Percentiles rank a stretch among this genome's conserved stretches.
These are phyloP conservation scores for Prunus armeniaca DNA, from an alignment of 306 rosid species.

Conservation along the genomic window DNA sequence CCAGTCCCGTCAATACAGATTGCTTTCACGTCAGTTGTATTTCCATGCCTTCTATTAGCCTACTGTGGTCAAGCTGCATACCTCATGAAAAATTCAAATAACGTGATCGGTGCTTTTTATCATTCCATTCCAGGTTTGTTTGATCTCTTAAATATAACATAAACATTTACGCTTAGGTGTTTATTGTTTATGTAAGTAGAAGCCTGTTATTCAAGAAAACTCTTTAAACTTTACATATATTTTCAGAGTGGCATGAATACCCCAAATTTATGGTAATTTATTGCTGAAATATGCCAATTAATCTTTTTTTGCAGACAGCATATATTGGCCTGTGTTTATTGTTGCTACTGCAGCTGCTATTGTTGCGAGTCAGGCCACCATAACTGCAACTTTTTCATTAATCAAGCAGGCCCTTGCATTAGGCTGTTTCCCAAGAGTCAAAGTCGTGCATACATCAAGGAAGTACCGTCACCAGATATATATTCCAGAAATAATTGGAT, in stretches of 20 bases:
- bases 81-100: slow-evolving; percentile 43
- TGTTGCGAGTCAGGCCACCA: slow-evolving; percentile 95
- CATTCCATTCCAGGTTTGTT: slow-evolving; percentile 91
- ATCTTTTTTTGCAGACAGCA: slow-evolving; percentile 48
- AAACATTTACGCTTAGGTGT: background rate
- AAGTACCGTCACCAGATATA: slow-evolving; percentile 84
- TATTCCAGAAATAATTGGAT: slow-evolving; percentile 94
- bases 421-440: slow-evolving; percentile 97
- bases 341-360: slow-evolving; percentile 94
- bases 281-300: slow-evolving; percentile 26
- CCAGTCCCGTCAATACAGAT: slow-evolving; percentile 66
- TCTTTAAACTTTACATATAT: background rate
- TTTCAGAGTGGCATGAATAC: background rate
- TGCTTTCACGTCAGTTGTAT: slow-evolving; percentile 64
- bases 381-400: slow-evolving; percentile 84
- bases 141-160: background rate
- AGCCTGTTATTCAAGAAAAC: background rate
- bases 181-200: background rate
- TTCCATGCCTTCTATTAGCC: slow-evolving; percentile 64
- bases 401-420: slow-evolving; percentile 94
- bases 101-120: slow-evolving; percentile 68
- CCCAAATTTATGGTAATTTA: background rate
- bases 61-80: slow-evolving; percentile 22
- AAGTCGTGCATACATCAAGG: slow-evolving; percentile 89
- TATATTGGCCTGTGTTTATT: slow-evolving; percentile 95